Conservation (phyloP, 176 grass and related monocot genomes). For the Chrysopogon serrulatus region DNA sequence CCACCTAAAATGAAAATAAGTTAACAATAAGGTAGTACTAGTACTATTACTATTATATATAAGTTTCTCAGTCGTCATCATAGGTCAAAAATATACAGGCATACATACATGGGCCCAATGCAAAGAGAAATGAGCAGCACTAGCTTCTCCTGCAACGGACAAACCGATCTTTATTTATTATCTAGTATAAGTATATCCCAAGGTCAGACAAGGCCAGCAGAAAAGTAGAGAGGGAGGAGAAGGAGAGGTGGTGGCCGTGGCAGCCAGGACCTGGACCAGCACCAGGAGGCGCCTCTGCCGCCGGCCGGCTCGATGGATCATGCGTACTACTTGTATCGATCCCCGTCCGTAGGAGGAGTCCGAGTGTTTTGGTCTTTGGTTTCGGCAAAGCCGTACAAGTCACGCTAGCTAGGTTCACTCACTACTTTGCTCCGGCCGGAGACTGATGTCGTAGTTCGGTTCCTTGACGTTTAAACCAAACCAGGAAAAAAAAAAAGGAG, state of each 20-base stretch:
- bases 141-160: constrained; percentile 18
- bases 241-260: no score
- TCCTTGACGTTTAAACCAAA: constrained; percentile 15
- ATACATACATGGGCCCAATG: neutral
- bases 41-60: no score
- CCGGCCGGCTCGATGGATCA: no score
- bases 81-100: neutral
- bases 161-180: neutral
- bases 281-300: no score
- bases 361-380: constrained; percentile 1
- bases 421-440: neutral
- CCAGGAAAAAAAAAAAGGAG: neutral
- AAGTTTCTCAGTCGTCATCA: no score
- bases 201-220: neutral
- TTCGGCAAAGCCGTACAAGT: constrained; percentile 10
- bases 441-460: neutral
- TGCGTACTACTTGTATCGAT: no score
- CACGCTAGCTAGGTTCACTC: neutral
- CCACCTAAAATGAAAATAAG: no score
- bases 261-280: no score
- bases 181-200: no score
- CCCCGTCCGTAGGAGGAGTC: neutral
- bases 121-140: neutral
- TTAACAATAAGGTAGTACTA: neutral
- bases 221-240: neutral